These are phyloP conservation scores for Xylariaceae sp. DNA, from an alignment of 2,329 filamentous ascomycete genomes.

Conservation along the genomic window DNA sequence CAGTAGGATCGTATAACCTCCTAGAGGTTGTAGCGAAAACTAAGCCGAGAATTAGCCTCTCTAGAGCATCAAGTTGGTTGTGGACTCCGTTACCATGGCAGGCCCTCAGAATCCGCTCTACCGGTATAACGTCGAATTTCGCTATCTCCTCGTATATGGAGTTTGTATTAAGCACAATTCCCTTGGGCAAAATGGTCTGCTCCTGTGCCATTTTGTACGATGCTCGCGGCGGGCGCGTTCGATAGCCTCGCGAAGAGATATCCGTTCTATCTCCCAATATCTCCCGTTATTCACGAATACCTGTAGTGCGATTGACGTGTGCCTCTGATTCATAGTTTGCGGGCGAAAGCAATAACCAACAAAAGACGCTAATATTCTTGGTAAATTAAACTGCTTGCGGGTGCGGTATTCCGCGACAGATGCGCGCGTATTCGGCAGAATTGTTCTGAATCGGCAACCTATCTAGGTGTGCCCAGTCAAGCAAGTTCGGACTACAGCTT, in stretches of 20 bases:
- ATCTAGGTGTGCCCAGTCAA: background rate
- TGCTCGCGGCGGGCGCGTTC: constrained; percentile 23
- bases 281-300: constrained; percentile 18
- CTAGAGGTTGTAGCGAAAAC: constrained; percentile 59
- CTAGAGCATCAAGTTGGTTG: background rate
- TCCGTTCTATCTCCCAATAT: constrained; percentile 14
- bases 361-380: constrained; percentile 4
- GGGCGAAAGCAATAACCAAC: constrained; percentile 3
- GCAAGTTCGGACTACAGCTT: background rate
- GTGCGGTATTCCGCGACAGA: constrained; percentile 2
- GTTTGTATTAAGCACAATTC: constrained; percentile 52
- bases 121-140: constrained; percentile 46
- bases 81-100: constrained; percentile 50
- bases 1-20: constrained; percentile 57
- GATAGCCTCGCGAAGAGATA: constrained; percentile 7
- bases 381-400: background rate
- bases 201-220: constrained; percentile 29
- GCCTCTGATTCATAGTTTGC: constrained; percentile 21
- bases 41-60: constrained; percentile 32
- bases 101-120: constrained; percentile 51
- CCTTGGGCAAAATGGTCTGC: constrained; percentile 50
- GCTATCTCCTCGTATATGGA: constrained; percentile 53
- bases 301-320: constrained; percentile 12
- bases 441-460: background rate
- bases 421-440: background rate